Evolutionary conservation across 495 filamentous ascomycete genomes (phyloP).

Genomic region (Cairneyella variabilis): DNA sequence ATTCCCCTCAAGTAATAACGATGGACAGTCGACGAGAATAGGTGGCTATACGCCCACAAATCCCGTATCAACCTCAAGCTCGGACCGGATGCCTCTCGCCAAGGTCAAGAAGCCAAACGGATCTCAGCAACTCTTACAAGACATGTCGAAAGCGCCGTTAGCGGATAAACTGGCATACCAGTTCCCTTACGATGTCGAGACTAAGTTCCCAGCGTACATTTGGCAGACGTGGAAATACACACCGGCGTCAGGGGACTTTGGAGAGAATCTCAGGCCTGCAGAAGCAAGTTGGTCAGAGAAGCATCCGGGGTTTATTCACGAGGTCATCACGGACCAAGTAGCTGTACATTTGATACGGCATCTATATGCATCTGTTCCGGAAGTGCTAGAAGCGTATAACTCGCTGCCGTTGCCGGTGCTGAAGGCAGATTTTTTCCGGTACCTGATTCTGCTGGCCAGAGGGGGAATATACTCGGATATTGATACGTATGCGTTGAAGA

Average conservation of each 20-base stretch:
- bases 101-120: not conserved
- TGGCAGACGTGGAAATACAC: slow-evolving; percentile 99
- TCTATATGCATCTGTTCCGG: slow-evolving; percentile 82
- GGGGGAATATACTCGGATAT: slow-evolving; percentile 98
- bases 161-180: slow-evolving; percentile 85
- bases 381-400: slow-evolving; percentile 88
- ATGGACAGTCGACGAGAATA: slow-evolving; percentile 3
- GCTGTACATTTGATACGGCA: slow-evolving; percentile 77
- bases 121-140: slow-evolving; percentile 36
- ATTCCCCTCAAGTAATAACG: slow-evolving; percentile 9
- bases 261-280: slow-evolving; percentile 64
- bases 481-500: slow-evolving; percentile 80
- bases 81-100: not conserved
- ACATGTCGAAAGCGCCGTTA: slow-evolving; percentile 60
- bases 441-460: slow-evolving; percentile 87
- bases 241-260: slow-evolving; percentile 76
- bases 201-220: slow-evolving; percentile 93
- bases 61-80: slow-evolving; percentile 6
- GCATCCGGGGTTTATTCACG: slow-evolving; percentile 90
- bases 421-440: slow-evolving; percentile 98
- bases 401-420: slow-evolving; percentile 81
- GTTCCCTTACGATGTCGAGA: slow-evolving; percentile 84
- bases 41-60: slow-evolving; percentile 7
- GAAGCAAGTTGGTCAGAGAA: slow-evolving; percentile 90
- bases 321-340: slow-evolving; percentile 90